Evolutionary conservation across 2,329 filamentous ascomycete species (phyloP).

Genomic region (Aspergillus pseudoviridinutans): DNA sequence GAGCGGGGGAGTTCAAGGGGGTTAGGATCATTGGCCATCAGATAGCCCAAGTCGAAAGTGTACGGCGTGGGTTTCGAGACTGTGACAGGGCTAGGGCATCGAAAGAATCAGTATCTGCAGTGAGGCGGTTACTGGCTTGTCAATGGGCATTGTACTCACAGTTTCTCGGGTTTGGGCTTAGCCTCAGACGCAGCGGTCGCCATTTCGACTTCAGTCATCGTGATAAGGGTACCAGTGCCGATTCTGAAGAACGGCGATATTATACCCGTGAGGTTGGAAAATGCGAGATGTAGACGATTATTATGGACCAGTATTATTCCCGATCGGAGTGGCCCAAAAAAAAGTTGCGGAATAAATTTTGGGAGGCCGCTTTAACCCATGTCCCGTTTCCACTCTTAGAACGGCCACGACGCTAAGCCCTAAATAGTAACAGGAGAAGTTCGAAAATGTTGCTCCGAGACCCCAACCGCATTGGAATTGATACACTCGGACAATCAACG

Average conservation of each 20-base stretch:
- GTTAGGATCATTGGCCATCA: conserved; percentile 84
- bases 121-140: conserved; percentile 13
- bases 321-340: conserved; percentile 21
- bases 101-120: not conserved
- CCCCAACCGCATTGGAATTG: conserved; percentile 6
- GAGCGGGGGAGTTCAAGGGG: conserved; percentile 59
- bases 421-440: conserved; percentile 16
- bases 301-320: not conserved
- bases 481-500: conserved; percentile 8
- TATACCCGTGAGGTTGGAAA: not conserved
- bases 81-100: conserved; percentile 48
- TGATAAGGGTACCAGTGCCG: conserved; percentile 3
- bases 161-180: conserved; percentile 35
- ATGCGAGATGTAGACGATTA: conserved; percentile 5
- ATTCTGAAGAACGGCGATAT: not conserved
- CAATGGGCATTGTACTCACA: conserved; percentile 28
- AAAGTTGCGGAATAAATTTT: conserved; percentile 29
- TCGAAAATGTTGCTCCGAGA: conserved; percentile 21
- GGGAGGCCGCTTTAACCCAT: conserved; percentile 24
- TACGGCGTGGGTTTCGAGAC: conserved; percentile 84
- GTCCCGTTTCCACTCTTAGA: conserved; percentile 17
- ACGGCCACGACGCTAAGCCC: conserved; percentile 18
- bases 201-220: conserved; percentile 29
- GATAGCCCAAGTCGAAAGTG: conserved; percentile 84
- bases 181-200: conserved; percentile 16